Percentiles rank a stretch among this genome's conserved stretches.
These are phyloP conservation scores for Neonectria neomacrospora DNA, from an alignment of 2,329 filamentous ascomycete species.

Conservation along the genomic window DNA sequence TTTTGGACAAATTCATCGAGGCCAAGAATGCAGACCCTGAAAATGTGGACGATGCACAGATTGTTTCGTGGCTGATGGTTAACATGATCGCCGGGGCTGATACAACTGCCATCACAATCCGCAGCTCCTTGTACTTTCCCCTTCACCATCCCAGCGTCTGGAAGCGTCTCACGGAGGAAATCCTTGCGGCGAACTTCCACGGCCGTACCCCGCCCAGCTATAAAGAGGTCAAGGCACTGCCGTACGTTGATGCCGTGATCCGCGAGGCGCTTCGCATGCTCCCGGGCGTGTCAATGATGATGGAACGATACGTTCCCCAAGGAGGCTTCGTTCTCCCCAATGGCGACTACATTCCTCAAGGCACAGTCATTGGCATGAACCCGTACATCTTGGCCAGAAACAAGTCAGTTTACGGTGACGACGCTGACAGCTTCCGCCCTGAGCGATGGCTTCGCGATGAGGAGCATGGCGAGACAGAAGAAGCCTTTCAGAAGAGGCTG, in stretches of 20 bases:
- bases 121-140: conserved; percentile 38
- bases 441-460: conserved; percentile 50
- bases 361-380: conserved; percentile 50
- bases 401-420: conserved; percentile 53
- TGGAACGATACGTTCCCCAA: conserved; percentile 58
- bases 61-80: conserved; percentile 50
- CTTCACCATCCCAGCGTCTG: conserved; percentile 36
- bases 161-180: conserved; percentile 31
- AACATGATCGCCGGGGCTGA: conserved; percentile 45
- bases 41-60: conserved; percentile 48
- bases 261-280: conserved; percentile 60
- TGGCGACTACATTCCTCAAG: conserved; percentile 46
- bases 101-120: conserved; percentile 41
- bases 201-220: conserved; percentile 22
- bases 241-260: conserved; percentile 53
- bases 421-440: conserved; percentile 56
- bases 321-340: conserved; percentile 49
- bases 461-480: conserved; percentile 34
- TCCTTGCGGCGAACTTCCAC: conserved; percentile 22
- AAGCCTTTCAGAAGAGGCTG: conserved; percentile 42
- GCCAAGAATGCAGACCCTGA: conserved; percentile 49
- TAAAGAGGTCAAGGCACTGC: conserved; percentile 30
- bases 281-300: conserved; percentile 54
- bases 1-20: conserved; percentile 55
- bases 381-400: conserved; percentile 52